Conservation (phyloP, 148 eudicot species). For the Rhododendron simsii region DNA sequence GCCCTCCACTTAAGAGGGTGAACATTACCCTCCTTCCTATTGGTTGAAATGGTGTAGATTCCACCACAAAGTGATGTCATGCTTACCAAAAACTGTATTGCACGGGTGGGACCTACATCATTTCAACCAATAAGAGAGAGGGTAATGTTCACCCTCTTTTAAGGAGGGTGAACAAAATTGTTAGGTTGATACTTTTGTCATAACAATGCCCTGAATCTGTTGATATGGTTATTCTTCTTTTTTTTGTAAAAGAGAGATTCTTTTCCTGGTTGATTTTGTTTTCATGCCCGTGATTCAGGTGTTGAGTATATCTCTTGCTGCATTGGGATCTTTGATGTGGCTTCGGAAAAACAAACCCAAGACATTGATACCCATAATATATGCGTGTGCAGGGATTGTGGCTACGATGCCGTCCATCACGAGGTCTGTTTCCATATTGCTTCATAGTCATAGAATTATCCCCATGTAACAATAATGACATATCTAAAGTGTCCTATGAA, state of each 20-base stretch:
- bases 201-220: not conserved
- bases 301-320: slow-evolving; percentile 81
- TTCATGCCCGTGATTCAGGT: slow-evolving; percentile 40
- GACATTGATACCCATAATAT: slow-evolving; percentile 81
- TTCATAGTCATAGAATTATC: not conserved
- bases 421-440: slow-evolving; percentile 40
- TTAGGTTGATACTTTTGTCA: not conserved
- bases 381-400: slow-evolving; percentile 82
- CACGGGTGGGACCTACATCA: no score
- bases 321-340: slow-evolving; percentile 98
- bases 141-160: no score
- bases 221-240: not conserved
- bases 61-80: no score
- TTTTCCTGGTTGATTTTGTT: slow-evolving; percentile 11
- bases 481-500: not conserved
- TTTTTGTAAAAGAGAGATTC: not conserved
- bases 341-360: slow-evolving; percentile 93
- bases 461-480: not conserved
- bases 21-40: no score
- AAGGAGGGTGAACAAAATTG: no score
- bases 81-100: no score
- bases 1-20: no score
- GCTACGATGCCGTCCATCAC: slow-evolving; percentile 96
- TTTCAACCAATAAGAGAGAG: no score
- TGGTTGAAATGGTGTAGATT: no score